Conservation (phyloP, 148 eudicot species). For the Rhododendron molle region DNA sequence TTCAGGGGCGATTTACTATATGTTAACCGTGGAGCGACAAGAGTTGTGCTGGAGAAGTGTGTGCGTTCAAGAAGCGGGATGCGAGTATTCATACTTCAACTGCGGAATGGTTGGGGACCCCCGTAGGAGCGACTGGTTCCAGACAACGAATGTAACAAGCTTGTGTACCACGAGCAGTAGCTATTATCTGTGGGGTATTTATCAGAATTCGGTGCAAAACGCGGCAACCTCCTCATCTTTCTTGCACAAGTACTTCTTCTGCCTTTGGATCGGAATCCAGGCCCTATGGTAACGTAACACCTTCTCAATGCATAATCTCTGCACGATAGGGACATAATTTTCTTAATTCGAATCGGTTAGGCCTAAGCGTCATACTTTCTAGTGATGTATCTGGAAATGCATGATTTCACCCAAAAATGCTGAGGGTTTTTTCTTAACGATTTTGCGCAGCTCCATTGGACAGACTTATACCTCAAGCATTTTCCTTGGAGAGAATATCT, state of each 20-base stretch:
- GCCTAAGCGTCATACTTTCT: not conserved
- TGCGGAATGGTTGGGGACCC: slow-evolving; percentile 33
- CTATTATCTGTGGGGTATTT: slow-evolving; percentile 55
- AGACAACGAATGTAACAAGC: slow-evolving; percentile 41
- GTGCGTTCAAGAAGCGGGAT: slow-evolving; percentile 33
- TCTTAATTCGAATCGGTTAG: not conserved
- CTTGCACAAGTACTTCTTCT: slow-evolving; percentile 57
- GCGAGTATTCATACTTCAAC: slow-evolving; percentile 44
- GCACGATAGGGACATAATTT: not conserved
- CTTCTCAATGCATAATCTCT: not conserved
- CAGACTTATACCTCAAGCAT: slow-evolving; percentile 1
- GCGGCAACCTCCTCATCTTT: slow-evolving; percentile 42
- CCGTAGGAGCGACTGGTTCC: slow-evolving; percentile 41
- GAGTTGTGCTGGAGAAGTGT: slow-evolving; percentile 63
- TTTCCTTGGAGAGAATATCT: not conserved
- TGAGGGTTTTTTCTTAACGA: not conserved
- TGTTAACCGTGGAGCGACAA: slow-evolving; percentile 61
- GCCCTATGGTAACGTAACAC: slow-evolving; percentile 47
- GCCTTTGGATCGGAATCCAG: slow-evolving; percentile 78
- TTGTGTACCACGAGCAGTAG: slow-evolving; percentile 34
- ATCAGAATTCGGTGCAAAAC: slow-evolving; percentile 41
- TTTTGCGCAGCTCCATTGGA: slow-evolving; percentile 11
- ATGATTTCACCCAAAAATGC: not conserved
- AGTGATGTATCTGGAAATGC: not conserved
- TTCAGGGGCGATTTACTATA: slow-evolving; percentile 74